A percentile compares a stretch with the other conserved stretches of the same genome.
Conservation (phyloP, 805 yeast genomes). For the Yarrowia sp. region DNA sequence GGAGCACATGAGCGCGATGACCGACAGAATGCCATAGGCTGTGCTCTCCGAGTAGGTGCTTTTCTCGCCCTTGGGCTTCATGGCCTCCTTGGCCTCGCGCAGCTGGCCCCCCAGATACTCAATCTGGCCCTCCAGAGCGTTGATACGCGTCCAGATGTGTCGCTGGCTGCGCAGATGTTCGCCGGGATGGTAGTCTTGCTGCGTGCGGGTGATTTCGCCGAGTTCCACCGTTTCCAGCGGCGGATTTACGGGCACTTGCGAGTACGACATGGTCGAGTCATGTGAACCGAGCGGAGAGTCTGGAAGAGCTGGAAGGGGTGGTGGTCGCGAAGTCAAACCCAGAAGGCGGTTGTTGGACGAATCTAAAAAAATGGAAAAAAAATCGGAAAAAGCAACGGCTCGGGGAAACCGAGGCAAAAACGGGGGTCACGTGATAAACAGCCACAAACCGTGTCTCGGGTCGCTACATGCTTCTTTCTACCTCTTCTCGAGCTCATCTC, state of each 20-base stretch:
- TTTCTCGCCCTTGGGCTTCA: not conserved
- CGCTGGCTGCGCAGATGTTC: not conserved
- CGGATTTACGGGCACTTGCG: not conserved
- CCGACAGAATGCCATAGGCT: conserved; percentile 5
- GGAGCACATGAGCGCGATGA: conserved; percentile 8
- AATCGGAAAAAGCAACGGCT: too few species aligned
- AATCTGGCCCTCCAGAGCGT: conserved; percentile 1
- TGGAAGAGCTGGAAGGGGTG: too few species aligned
- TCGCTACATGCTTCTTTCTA: too few species aligned
- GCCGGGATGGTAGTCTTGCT: conserved; percentile 5
- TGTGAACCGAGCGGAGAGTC: not conserved
- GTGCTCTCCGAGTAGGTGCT: not conserved
- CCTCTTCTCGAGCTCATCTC: not conserved
- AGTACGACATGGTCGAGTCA: conserved; percentile 8
- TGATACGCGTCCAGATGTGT: conserved; percentile 11
- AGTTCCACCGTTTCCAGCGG: not conserved
- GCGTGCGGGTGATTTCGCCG: not conserved
- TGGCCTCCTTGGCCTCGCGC: conserved; percentile 14
- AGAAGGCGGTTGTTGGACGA: too few species aligned
- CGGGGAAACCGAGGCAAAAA: too few species aligned
- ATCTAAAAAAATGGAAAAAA: too few species aligned
- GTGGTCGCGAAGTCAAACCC: too few species aligned
- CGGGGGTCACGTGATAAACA: not conserved
- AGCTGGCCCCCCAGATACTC: not conserved
- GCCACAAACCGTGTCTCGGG: too few species aligned